Evolutionary conservation across 192 early-diverging fungal species (phyloP).

Genomic region (Coemansia sp.): DNA sequence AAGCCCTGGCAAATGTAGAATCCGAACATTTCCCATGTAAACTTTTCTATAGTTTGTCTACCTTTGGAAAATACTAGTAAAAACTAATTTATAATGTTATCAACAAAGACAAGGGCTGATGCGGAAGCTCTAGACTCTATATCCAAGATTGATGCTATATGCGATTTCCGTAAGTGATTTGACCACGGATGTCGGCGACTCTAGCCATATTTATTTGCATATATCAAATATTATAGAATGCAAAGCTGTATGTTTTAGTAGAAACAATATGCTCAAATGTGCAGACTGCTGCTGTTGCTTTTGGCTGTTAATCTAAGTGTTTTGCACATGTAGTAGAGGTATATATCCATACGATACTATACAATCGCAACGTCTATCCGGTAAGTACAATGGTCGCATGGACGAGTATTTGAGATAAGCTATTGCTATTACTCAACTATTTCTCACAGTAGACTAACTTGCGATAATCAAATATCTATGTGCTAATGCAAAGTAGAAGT

Average conservation of each 20-base stretch:
- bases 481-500: slow-evolving; percentile 17
- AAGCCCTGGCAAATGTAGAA: not conserved
- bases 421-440: not conserved
- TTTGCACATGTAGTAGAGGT: slow-evolving; percentile 39
- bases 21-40: not conserved
- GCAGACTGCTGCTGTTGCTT: not conserved
- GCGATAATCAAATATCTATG: not conserved
- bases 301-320: not conserved
- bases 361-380: slow-evolving; percentile 38
- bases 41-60: not conserved
- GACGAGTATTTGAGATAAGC: not conserved
- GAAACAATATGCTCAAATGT: too few relatives aligned
- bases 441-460: not conserved
- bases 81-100: not conserved
- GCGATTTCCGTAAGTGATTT: slow-evolving; percentile 46
- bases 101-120: slow-evolving; percentile 1
- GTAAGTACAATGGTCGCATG: slow-evolving; percentile 20
- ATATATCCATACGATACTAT: slow-evolving; percentile 33
- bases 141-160: slow-evolving; percentile 35
- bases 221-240: too few relatives aligned
- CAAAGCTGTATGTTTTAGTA: too few relatives aligned
- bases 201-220: not conserved
- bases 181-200: not conserved
- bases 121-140: slow-evolving; percentile 8
- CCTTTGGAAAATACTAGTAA: not conserved